Conservation (phyloP, 169 alveolate species). For the Plasmodium reichenowi region DNA sequence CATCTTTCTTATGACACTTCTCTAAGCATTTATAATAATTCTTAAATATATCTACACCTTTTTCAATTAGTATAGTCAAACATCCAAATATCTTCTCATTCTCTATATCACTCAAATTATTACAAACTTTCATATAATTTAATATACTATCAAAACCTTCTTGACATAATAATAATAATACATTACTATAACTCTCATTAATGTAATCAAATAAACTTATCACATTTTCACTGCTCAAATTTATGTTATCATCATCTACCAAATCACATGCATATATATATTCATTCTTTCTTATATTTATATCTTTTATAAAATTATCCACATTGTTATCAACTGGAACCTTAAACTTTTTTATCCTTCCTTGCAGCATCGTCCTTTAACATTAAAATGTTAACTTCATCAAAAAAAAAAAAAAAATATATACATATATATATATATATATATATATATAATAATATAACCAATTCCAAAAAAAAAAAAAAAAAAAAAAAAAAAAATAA, state of each 20-base stretch:
- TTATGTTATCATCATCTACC: conserved; percentile 56
- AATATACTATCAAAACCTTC: conserved; percentile 58
- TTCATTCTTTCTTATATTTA: conserved; percentile 52
- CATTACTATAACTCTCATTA: conserved; percentile 69
- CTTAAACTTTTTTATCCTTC: conserved; percentile 72
- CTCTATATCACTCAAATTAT: conserved; percentile 34
- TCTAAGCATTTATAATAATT: conserved; percentile 70
- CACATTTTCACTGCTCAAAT: conserved; percentile 19
- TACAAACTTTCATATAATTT: conserved; percentile 40
- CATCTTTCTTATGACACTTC: conserved; percentile 38
- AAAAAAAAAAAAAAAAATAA: no score
- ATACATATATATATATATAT: no score
- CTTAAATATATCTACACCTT: conserved; percentile 71
- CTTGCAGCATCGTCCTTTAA: conserved; percentile 41
- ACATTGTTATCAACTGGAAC: conserved; percentile 40
- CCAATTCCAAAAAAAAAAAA: no score
- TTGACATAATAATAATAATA: conserved; percentile 48
- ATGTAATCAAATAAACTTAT: conserved; percentile 43
- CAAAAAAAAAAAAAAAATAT: no score
- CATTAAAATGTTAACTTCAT: no score
- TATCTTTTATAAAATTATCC: conserved; percentile 70
- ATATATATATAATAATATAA: no score
- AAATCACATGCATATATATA: conserved; percentile 55
- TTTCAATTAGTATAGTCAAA: conserved; percentile 56
- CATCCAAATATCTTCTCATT: conserved; percentile 71